Conservation (phyloP, 2,329 filamentous ascomycete genomes). For the Xylariaceae sp. region DNA sequence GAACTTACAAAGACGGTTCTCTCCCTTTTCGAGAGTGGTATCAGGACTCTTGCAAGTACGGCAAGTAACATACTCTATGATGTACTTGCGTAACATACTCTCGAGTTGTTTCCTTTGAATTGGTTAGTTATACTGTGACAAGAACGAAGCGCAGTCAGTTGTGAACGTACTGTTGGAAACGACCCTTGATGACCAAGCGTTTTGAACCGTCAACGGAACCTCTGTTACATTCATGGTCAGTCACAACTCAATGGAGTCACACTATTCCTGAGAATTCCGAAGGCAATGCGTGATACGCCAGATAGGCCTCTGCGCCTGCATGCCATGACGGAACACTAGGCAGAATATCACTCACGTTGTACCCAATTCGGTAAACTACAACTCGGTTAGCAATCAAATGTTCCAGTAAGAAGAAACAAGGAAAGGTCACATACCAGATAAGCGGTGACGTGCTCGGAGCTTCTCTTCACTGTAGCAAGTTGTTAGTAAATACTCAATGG, state of each 20-base stretch:
- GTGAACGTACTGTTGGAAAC: slow-evolving; percentile 79
- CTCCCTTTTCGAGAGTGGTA: slow-evolving; percentile 95
- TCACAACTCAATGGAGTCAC: neutral
- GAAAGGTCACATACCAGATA: slow-evolving; percentile 52
- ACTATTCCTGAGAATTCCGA: neutral
- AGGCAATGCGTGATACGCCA: neutral
- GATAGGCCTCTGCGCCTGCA: neutral
- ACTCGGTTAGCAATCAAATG: slow-evolving; percentile 1
- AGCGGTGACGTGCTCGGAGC: slow-evolving; percentile 93
- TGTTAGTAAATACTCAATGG: slow-evolving; percentile 3
- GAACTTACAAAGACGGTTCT: slow-evolving; percentile 73
- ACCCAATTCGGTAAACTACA: slow-evolving; percentile 84
- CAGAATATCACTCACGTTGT: slow-evolving; percentile 50
- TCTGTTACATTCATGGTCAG: slow-evolving; percentile 16
- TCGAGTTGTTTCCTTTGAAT: slow-evolving; percentile 18
- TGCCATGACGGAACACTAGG: neutral
- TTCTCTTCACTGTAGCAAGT: slow-evolving; percentile 67
- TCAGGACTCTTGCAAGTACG: slow-evolving; percentile 95
- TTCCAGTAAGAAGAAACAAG: neutral
- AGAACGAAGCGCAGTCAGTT: slow-evolving; percentile 60
- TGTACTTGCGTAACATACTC: slow-evolving; percentile 20
- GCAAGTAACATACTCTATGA: slow-evolving; percentile 96
- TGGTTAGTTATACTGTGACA: slow-evolving; percentile 29
- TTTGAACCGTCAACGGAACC: slow-evolving; percentile 91
- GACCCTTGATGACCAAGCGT: slow-evolving; percentile 95